These are phyloP conservation scores for Chlamydomonas urium DNA, from an alignment of 139 green algal genomes.

Conservation along the genomic window DNA sequence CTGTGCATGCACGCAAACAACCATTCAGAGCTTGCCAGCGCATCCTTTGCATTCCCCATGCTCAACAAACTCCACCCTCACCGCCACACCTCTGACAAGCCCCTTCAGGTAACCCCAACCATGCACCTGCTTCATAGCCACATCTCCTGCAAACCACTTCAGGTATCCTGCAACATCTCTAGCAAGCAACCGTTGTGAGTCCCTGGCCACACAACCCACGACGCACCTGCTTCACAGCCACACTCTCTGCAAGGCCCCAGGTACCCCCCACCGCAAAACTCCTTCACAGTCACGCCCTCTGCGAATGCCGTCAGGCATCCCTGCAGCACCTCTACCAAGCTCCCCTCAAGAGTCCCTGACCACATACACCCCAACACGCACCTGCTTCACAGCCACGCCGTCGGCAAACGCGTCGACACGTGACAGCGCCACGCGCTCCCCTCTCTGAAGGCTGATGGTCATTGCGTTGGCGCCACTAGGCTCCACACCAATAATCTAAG, in stretches of 20 bases:
- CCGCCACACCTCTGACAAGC: background rate
- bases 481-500: conserved; percentile 89
- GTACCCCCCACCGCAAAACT: no score
- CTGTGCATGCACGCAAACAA: no score
- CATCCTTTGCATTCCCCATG: no score
- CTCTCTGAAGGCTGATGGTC: conserved; percentile 70
- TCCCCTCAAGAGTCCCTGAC: no score
- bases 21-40: no score
- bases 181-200: no score
- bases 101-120: background rate
- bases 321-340: no score
- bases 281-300: no score
- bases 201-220: no score
- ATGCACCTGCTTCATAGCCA: conserved; percentile 76
- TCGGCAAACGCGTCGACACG: conserved; percentile 92
- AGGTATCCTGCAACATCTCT: no score
- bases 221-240: conserved; percentile 78
- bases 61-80: background rate
- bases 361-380: no score
- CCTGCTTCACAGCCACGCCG: conserved; percentile 84
- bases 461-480: conserved; percentile 91
- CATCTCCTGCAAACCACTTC: conserved; percentile 70
- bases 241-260: conserved; percentile 92
- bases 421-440: conserved; percentile 66
- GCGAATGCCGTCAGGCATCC: no score